Conservation (phyloP, 176 grass and related monocot species). For the Alopecurus myosuroides region DNA sequence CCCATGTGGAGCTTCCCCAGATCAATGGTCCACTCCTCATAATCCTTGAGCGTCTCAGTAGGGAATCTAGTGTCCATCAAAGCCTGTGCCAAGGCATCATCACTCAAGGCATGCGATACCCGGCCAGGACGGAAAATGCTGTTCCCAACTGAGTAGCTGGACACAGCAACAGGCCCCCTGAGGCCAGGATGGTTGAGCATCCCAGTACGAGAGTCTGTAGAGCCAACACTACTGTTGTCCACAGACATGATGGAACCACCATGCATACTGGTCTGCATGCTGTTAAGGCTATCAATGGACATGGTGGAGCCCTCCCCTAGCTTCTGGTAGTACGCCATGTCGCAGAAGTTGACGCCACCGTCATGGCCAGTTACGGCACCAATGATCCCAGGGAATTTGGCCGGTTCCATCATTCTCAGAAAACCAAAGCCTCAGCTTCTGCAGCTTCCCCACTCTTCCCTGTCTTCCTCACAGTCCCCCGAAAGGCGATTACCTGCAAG, state of each 20-base stretch:
- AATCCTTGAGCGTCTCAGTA: constrained; percentile 62
- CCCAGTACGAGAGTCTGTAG: constrained; percentile 49
- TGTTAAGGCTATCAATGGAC: constrained; percentile 60
- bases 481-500: constrained; percentile 8
- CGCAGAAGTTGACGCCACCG: constrained; percentile 36
- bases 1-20: constrained; percentile 67
- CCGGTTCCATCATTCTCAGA: constrained; percentile 40
- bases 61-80: constrained; percentile 66
- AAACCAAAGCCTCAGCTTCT: not conserved
- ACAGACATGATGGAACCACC: constrained; percentile 51
- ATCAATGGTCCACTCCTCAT: constrained; percentile 80
- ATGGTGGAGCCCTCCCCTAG: constrained; percentile 71
- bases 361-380: constrained; percentile 26
- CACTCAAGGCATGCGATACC: constrained; percentile 62
- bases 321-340: constrained; percentile 77
- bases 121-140: constrained; percentile 58
- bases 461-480: not conserved
- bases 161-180: constrained; percentile 27
- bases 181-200: constrained; percentile 70
- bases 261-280: constrained; percentile 61
- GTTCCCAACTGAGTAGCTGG: constrained; percentile 51
- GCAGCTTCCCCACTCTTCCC: not conserved
- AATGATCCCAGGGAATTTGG: constrained; percentile 58
- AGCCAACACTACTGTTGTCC: constrained; percentile 58
- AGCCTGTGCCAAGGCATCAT: constrained; percentile 73